Evolutionary conservation across 2,329 filamentous ascomycete genomes (phyloP).

Genomic region (Colletotrichum lindemuthianum): DNA sequence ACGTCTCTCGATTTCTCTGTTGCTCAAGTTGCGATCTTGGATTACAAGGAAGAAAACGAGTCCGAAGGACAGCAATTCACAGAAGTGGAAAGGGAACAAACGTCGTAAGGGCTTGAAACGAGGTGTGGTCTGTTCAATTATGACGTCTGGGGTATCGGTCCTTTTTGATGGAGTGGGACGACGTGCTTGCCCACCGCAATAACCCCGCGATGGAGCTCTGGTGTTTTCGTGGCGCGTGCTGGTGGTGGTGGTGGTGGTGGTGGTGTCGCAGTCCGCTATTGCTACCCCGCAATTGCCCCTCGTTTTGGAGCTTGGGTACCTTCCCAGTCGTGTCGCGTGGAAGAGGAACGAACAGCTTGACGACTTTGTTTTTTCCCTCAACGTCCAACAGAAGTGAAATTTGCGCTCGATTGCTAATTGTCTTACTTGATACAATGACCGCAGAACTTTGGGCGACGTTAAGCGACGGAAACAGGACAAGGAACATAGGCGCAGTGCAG

Average conservation of each 20-base stretch:
- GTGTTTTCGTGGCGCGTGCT: conserved; percentile 31
- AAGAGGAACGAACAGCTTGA: too few relatives aligned
- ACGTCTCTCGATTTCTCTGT: conserved; percentile 17
- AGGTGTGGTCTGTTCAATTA: conserved; percentile 1
- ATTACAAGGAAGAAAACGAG: not conserved
- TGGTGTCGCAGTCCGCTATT: not conserved
- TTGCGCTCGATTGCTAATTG: too few relatives aligned
- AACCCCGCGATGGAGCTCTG: conserved; percentile 35
- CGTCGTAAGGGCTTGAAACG: not conserved
- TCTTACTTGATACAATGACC: too few relatives aligned
- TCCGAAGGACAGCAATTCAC: not conserved
- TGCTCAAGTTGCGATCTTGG: conserved; percentile 30
- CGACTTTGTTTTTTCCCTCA: too few relatives aligned
- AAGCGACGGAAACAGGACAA: not conserved
- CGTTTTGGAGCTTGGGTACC: conserved; percentile 12
- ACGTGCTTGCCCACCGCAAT: conserved; percentile 12
- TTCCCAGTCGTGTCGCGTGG: too few relatives aligned
- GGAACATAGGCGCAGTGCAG: not conserved
- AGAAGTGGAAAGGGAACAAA: not conserved
- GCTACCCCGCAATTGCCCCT: conserved; percentile 37
- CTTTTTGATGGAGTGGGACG: conserved; percentile 27
- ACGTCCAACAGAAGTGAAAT: too few relatives aligned
- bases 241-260: not conserved
- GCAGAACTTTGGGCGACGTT: not conserved
- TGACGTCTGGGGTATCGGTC: conserved; percentile 26